These are phyloP conservation scores for Xylaria sp. DNA, from an alignment of 2,329 filamentous ascomycete genomes.

Conservation along the genomic window DNA sequence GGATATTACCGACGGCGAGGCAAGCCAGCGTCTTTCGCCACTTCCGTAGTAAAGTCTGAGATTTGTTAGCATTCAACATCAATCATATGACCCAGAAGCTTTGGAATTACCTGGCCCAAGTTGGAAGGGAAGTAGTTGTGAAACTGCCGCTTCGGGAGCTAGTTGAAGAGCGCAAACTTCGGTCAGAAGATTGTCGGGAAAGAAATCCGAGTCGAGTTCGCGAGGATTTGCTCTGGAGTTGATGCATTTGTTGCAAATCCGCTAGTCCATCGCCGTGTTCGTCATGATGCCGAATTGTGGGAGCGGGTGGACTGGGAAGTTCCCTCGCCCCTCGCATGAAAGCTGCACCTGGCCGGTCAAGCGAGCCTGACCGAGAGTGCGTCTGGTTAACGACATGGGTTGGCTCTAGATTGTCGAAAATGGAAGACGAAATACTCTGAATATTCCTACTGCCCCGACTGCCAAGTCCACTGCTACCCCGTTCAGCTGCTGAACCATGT, in stretches of 20 bases:
- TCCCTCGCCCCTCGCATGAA: conserved; percentile 55
- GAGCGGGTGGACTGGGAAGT: conserved; percentile 52
- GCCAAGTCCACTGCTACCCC: conserved; percentile 62
- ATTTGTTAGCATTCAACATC: conserved; percentile 30
- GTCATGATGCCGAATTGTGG: conserved; percentile 67
- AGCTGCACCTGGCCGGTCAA: conserved; percentile 62
- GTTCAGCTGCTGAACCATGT: conserved; percentile 54
- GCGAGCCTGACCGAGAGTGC: conserved; percentile 57
- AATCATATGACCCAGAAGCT: neutral
- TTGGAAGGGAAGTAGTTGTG: conserved; percentile 58
- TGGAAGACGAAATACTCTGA: conserved; percentile 67
- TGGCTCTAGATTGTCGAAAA: conserved; percentile 54
- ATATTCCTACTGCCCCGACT: conserved; percentile 63
- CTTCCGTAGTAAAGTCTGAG: conserved; percentile 76
- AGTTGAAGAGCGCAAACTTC: conserved; percentile 63
- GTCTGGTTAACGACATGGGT: conserved; percentile 52
- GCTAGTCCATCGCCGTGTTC: conserved; percentile 73
- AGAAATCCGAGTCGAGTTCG: conserved; percentile 65
- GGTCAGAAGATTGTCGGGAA: conserved; percentile 61
- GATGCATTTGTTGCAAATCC: conserved; percentile 65
- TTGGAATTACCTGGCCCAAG: conserved; percentile 63
- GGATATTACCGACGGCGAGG: conserved; percentile 60
- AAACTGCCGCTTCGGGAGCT: conserved; percentile 63
- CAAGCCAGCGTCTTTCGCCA: conserved; percentile 67
- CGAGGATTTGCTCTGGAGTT: conserved; percentile 61